Evolutionary conservation across 306 rosid species (phyloP), one percentile per base, ranked within the genome.

Genomic region (Albizia julibrissin): DNA sequence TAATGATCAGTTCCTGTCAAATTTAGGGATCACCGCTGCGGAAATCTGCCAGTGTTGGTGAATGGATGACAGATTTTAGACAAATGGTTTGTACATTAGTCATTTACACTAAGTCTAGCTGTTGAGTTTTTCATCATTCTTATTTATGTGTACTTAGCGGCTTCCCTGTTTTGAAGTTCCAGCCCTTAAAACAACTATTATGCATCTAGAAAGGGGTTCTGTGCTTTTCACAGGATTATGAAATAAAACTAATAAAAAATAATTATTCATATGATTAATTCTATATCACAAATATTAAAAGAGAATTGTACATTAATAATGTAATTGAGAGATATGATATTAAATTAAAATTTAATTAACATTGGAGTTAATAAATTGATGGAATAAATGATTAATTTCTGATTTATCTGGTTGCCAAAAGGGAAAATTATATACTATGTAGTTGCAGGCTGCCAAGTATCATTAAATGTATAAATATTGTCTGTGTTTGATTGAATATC

Each of bases 41-140:
- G 89, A 96, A 92, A 89, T 94, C 98, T 73, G 99, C 98, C 69
- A 96, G 99, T 77, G 97, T 96, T 73, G 95, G 98, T 81, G 98
- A 96, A 81, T 92, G 98, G 98, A 93, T 84, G 85, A 81, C 88
- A 87, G 99, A 96, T 34, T 86, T 88, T 86, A 94, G 89, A 84
- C 94, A 88, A 83, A 74, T 81, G 98, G 98, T 96, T 87, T 42
- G 93, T 85, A 65, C 46, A 80, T 33, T 67, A 67, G 0, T 44
- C 69, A 42, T 47, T 83, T 74, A 9, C 77, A 49, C 72, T 80
- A 66, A 56, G 42, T 26, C 50, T 27, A 18, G 74, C 72, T 59
- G 33, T 70, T 65, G 50, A n/a, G 37, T 40, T 80, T 73, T 58
- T 47, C 70, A 22, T 59, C 22, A 18, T 43, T 79, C 68, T 76